A percentile compares a stretch with the other conserved stretches of the same genome.
phyloP scores from a whole-genome alignment of 495 filamentous ascomycete genomes.

The Lophium mytilinum region DNA sequence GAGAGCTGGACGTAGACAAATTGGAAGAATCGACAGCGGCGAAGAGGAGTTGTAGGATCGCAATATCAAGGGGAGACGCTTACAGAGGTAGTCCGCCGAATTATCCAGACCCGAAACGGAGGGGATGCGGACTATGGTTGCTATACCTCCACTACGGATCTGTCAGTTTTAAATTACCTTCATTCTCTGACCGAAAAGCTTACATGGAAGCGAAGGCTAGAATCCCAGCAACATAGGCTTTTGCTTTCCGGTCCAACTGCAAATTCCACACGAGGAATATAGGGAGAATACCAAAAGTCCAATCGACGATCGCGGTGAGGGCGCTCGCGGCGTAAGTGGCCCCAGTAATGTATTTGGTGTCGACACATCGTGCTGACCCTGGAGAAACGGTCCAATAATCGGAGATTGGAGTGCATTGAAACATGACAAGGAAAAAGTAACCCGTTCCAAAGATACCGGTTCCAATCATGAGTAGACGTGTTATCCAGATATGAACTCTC shows the following conservation, averaged over 20 bases:
- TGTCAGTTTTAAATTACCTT: not conserved
- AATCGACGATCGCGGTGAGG: constrained; percentile 34
- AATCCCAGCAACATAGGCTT: constrained; percentile 16
- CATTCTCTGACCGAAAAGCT: not conserved
- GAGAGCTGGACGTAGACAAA: not conserved
- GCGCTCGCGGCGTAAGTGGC: constrained; percentile 34
- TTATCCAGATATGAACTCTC: constrained; percentile 34
- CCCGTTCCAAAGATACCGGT: constrained; percentile 28
- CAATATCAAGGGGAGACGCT: not conserved
- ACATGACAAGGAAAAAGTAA: constrained; percentile 38
- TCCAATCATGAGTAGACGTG: constrained; percentile 25
- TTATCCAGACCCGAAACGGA: constrained; percentile 30
- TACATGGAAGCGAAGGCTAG: constrained; percentile 19
- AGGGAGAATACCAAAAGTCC: constrained; percentile 37
- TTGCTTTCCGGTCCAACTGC: constrained; percentile 26
- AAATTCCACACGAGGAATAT: constrained; percentile 38
- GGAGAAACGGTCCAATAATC: constrained; percentile 35
- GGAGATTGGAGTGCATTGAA: constrained; percentile 36
- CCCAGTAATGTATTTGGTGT: constrained; percentile 20
- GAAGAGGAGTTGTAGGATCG: not conserved
- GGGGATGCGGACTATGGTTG: constrained; percentile 36
- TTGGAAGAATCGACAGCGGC: too few relatives aligned
- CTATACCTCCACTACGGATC: constrained; percentile 34
- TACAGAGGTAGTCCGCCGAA: constrained; percentile 30
- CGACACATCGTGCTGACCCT: constrained; percentile 30